Evolutionary conservation across 768 basidiomycete species (phyloP).

Genomic region (Leccinum uliginosum): DNA sequence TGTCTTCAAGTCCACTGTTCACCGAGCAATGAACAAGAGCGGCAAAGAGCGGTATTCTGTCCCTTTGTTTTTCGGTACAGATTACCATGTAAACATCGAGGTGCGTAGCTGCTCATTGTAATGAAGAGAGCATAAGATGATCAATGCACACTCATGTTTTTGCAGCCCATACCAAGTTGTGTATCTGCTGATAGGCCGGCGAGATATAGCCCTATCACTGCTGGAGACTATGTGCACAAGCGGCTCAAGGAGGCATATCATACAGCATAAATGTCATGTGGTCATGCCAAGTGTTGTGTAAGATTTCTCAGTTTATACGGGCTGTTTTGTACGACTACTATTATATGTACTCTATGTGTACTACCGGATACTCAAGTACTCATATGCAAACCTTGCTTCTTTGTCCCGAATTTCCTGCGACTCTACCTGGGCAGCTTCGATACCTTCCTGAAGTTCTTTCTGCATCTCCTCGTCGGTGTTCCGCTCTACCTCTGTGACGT

Average conservation of each 20-base stretch:
- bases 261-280: neutral
- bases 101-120: constrained; percentile 34
- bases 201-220: constrained; percentile 68
- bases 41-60: constrained; percentile 75
- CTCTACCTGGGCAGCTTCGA: constrained; percentile 18
- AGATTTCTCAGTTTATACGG: neutral
- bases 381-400: constrained; percentile 17
- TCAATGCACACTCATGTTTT: neutral
- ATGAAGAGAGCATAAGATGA: neutral
- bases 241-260: constrained; percentile 50
- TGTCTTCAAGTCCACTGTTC: constrained; percentile 85
- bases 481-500: constrained; percentile 40
- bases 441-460: constrained; percentile 40
- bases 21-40: constrained; percentile 77
- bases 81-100: constrained; percentile 79
- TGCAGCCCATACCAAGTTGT: constrained; percentile 42
- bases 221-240: constrained; percentile 80
- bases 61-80: constrained; percentile 87
- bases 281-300: neutral
- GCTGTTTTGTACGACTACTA: no score
- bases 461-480: constrained; percentile 41
- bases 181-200: constrained; percentile 51
- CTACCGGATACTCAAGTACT: constrained; percentile 28
- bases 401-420: constrained; percentile 22
- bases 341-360: constrained; percentile 13